Evolutionary conservation across 2,329 filamentous ascomycete species (phyloP).

Genomic region (Neofusicoccum ribis): DNA sequence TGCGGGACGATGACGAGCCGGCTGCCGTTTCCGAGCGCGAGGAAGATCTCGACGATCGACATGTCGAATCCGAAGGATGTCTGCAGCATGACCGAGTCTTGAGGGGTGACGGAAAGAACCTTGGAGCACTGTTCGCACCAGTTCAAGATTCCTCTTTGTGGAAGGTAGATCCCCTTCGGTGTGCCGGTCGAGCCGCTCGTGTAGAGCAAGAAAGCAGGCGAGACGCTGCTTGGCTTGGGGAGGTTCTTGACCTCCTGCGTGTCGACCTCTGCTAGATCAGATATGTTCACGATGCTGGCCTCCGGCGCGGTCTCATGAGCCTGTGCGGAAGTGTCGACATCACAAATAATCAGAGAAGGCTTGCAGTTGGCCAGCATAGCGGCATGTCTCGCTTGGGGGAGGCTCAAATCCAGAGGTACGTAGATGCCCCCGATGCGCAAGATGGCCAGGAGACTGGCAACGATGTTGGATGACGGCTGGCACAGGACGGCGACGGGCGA

Average conservation of each 20-base stretch:
- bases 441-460: slow-evolving; percentile 32
- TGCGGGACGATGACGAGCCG: slow-evolving; percentile 38
- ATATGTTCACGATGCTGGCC: too few species aligned
- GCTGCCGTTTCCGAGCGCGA: slow-evolving; percentile 44
- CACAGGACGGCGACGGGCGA: slow-evolving; percentile 43
- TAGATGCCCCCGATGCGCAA: slow-evolving; percentile 22
- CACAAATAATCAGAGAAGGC: background rate
- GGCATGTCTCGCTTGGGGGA: slow-evolving; percentile 1
- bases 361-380: background rate
- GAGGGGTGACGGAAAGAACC: background rate
- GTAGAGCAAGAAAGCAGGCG: slow-evolving; percentile 20
- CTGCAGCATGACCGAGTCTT: slow-evolving; percentile 55
- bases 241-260: too few species aligned
- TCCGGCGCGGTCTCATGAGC: too few species aligned
- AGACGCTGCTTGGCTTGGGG: background rate
- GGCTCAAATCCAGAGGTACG: slow-evolving; percentile 24
- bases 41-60: slow-evolving; percentile 44
- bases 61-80: slow-evolving; percentile 44
- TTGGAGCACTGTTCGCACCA: slow-evolving; percentile 24
- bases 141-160: slow-evolving; percentile 39
- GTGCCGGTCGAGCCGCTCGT: slow-evolving; percentile 24
- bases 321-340: background rate
- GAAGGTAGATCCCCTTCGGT: slow-evolving; percentile 33
- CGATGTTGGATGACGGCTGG: slow-evolving; percentile 37
- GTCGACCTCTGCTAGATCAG: too few species aligned